Evolutionary conservation across 2,329 filamentous ascomycete species (phyloP).

Genomic region (Orbilia ellipsospora): DNA sequence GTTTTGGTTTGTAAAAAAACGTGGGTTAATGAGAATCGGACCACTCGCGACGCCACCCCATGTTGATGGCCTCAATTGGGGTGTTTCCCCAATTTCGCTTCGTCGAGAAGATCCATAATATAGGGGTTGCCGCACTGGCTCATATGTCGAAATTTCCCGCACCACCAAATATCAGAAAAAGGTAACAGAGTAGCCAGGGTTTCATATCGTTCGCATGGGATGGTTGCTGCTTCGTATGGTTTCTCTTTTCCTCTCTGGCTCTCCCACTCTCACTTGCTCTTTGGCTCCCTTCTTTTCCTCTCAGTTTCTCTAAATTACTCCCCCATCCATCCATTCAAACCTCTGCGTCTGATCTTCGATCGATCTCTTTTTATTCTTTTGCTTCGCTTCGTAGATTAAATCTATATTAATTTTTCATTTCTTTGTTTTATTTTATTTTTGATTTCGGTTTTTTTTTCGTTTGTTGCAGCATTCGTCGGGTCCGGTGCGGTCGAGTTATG

Average conservation of each 20-base stretch:
- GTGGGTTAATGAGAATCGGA: constrained; percentile 3
- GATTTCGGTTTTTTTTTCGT: too few relatives aligned
- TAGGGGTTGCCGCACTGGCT: constrained; percentile 10
- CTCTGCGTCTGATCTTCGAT: neutral
- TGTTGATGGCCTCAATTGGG: neutral
- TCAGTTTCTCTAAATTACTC: constrained; percentile 12
- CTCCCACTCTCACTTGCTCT: neutral
- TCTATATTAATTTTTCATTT: neutral
- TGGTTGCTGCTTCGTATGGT: neutral
- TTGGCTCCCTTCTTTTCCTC: neutral
- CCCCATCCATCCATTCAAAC: neutral
- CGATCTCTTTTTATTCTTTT: neutral
- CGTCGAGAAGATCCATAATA: constrained; percentile 1
- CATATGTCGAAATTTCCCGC: constrained; percentile 13
- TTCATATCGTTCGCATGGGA: neutral
- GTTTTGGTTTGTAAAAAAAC: neutral
- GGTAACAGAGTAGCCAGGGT: neutral
- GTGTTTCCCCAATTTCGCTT: constrained; percentile 8
- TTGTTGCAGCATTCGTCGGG: too few relatives aligned
- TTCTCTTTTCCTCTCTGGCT: constrained; percentile 1
- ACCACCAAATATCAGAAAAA: neutral
- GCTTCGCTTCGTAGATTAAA: neutral
- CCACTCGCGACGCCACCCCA: neutral
- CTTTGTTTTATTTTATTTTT: too few relatives aligned
- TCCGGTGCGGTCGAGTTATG: too few relatives aligned